Base-by-base conservation (phyloP, 1,139 yeast genomes). In the Entelexis sorbosivorans region DNA sequence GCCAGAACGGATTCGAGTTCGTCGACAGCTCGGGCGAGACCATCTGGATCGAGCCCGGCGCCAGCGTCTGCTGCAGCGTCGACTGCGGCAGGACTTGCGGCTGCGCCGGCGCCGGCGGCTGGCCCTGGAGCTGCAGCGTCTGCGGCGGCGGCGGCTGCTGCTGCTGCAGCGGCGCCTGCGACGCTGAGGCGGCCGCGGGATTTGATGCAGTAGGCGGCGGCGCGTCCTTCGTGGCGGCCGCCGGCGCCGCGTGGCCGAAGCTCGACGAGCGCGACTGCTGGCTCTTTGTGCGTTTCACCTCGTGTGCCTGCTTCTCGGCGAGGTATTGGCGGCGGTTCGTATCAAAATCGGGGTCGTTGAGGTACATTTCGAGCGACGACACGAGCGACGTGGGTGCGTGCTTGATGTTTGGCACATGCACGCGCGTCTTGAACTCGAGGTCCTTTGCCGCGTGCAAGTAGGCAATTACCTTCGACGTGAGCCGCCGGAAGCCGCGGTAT, bases 321-420 rank as follows among this genome's bases (percentile, higher is more conserved):
- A 87, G 66, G 62, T 83, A 87, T 62, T 85, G 94, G 56, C 79
- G 72, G 66, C 95, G 77, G 64, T 86, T 87, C 10, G 71, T 69
- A 61, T 86, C 95, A 66, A 85, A 86, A 62, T 82, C 83, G n/a
- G 86, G 86, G 64, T 84, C 95, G 62, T 81, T 76, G 61, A 91
- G 71, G 66, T 91, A 93, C 60, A 89, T 96, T 63, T 87, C 94
- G 52, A 91, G 74, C 14, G 94, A 82, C 39, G 81, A 75, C 9
- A 95, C 84, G 60, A 91, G 74, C 28, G 95, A 93, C 1, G 96
- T 89, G 14, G 97, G 97, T 0, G 97, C 96, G 67, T 91, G 98
- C 65, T 87, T 87, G 56, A 91, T 89, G 14, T 95, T 89, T 28
- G 98, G 98, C 31, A 91, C 95, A 63, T 84, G 88, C 56, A 91